Conservation (phyloP, 306 rosid genomes). For the Chamaecrista fasciculata region DNA sequence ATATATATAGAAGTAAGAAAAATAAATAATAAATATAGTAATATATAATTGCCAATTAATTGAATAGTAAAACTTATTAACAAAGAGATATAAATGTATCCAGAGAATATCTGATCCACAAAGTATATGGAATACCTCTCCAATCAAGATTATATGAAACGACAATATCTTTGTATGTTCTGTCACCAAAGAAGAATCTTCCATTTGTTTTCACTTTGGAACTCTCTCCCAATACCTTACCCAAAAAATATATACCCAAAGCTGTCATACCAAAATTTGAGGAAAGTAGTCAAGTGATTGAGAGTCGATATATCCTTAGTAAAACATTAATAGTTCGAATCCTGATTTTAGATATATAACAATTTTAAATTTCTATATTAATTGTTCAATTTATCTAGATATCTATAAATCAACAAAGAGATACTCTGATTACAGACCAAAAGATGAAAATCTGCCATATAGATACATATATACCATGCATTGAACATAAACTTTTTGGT, state of each 20-base stretch:
- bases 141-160: conserved; percentile 19
- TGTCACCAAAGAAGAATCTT: conserved; percentile 14
- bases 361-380: no score
- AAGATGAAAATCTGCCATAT: no score
- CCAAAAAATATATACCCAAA: conserved; percentile 15
- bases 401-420: no score
- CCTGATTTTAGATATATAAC: no score
- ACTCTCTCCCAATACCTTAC: conserved; percentile 20
- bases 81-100: background rate
- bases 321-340: no score
- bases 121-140: conserved; percentile 18
- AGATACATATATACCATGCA: no score
- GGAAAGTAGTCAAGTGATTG: no score
- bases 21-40: background rate
- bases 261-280: background rate
- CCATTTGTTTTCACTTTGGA: conserved; percentile 24
- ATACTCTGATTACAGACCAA: no score
- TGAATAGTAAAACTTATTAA: background rate
- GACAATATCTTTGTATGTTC: background rate
- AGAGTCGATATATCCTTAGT: no score
- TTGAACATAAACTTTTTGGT: conserved; percentile 12
- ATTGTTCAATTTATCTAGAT: no score
- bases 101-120: conserved; percentile 28
- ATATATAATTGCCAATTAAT: no score
- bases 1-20: background rate